phyloP scores from a whole-genome alignment of 2,329 filamentous ascomycete species.

The Aspergillus sojae region DNA sequence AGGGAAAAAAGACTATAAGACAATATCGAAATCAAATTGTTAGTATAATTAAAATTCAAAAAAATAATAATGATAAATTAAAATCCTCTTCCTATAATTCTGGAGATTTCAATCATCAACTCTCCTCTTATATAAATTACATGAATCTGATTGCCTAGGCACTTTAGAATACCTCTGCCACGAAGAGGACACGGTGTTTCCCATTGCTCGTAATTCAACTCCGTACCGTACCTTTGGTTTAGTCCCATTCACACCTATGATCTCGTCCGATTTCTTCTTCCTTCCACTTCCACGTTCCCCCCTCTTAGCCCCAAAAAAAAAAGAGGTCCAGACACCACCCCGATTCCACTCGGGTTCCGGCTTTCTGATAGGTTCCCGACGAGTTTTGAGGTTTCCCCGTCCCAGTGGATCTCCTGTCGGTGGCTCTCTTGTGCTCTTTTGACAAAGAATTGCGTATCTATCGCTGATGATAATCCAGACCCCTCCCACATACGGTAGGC shows the following conservation, averaged over 20 bases:
- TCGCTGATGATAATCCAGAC: background rate
- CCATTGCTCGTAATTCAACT: constrained; percentile 13
- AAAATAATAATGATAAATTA: background rate
- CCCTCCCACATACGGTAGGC: background rate
- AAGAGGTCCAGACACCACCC: constrained; percentile 13
- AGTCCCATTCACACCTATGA: background rate
- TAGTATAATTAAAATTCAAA: background rate
- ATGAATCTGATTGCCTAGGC: background rate
- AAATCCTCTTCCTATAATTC: background rate
- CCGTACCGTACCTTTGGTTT: constrained; percentile 1
- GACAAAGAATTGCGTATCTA: background rate
- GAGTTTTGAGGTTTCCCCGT: constrained; percentile 16
- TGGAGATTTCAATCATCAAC: background rate
- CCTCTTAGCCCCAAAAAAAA: background rate
- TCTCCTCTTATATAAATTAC: background rate
- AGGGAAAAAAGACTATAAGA: background rate
- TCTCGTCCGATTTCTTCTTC: background rate
- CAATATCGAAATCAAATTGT: background rate
- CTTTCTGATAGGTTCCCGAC: constrained; percentile 22
- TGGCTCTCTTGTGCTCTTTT: constrained; percentile 17
- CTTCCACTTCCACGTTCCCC: background rate
- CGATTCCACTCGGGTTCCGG: background rate
- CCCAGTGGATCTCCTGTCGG: constrained; percentile 20
- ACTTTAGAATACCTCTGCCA: constrained; percentile 8
- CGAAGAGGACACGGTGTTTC: constrained; percentile 37